phyloP scores from a whole-genome alignment of 352 stramenopile species.

The Pythium sp. region DNA sequence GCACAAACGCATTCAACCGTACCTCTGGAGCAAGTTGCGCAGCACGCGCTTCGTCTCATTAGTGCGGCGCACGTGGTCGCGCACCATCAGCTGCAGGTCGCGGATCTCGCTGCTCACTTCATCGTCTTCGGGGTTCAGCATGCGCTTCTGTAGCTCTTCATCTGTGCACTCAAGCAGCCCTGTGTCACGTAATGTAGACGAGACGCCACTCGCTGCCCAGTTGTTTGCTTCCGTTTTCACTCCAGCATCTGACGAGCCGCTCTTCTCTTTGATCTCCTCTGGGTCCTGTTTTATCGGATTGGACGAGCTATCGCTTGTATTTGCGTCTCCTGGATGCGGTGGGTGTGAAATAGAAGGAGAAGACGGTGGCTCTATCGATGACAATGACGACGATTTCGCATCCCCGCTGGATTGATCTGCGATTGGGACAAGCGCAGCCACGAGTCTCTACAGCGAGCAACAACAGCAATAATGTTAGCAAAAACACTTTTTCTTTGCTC shows the following conservation, averaged over 20 bases:
- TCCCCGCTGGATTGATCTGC: not conserved
- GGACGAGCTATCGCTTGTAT: not conserved
- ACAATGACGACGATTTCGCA: not conserved
- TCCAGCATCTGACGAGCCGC: not conserved
- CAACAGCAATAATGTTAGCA: not conserved
- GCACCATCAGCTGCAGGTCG: conserved; percentile 41
- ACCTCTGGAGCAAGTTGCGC: conserved; percentile 55
- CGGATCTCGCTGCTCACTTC: conserved; percentile 68
- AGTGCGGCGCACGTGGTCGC: conserved; percentile 35
- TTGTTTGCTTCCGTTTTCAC: conserved; percentile 10
- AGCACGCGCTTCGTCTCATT: conserved; percentile 65
- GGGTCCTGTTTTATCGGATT: not conserved
- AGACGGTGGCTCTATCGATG: not conserved
- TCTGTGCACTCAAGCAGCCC: conserved; percentile 46
- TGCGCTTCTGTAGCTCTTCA: conserved; percentile 22
- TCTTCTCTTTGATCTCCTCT: conserved; percentile 5
- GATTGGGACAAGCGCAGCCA: conserved; percentile 16
- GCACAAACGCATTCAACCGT: conserved; percentile 5
- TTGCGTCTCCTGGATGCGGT: not conserved
- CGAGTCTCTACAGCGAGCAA: conserved; percentile 11
- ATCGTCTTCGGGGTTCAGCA: conserved; percentile 44
- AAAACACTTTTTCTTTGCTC: too few relatives aligned
- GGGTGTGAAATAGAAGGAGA: not conserved
- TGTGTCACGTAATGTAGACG: conserved; percentile 30
- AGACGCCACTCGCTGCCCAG: conserved; percentile 32